A percentile compares a stretch with the other conserved stretches of the same genome.
phyloP scores from a whole-genome alignment of 768 basidiomycete genomes.

The Mycena belliarum region DNA sequence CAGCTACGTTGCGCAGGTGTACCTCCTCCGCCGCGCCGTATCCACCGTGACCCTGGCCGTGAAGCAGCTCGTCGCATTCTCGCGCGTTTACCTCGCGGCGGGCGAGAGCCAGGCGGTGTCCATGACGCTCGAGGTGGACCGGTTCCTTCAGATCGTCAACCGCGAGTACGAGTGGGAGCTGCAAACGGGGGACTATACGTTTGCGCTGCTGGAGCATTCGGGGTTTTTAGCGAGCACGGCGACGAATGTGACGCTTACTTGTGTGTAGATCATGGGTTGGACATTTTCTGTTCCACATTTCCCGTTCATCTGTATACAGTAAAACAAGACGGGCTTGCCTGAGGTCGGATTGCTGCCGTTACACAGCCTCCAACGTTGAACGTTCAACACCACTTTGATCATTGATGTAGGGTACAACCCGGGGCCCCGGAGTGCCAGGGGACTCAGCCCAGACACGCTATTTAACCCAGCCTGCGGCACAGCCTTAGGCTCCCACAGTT shows the following conservation, averaged over 20 bases:
- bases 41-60: conserved; percentile 22
- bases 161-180: conserved; percentile 26
- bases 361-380: no score
- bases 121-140: conserved; percentile 28
- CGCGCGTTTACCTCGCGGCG: conserved; percentile 22
- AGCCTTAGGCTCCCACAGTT: no score
- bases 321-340: no score
- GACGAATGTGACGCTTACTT: conserved; percentile 27
- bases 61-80: conserved; percentile 27
- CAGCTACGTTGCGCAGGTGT: conserved; percentile 27
- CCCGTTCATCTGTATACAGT: no score
- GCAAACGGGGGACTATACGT: conserved; percentile 26
- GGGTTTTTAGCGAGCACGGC: conserved; percentile 21
- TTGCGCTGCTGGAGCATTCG: conserved; percentile 25
- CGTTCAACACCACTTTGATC: no score
- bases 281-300: no score
- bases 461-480: no score
- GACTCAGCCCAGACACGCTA: no score
- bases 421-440: no score
- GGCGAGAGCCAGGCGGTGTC: conserved; percentile 16
- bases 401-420: no score
- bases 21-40: conserved; percentile 23
- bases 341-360: no score
- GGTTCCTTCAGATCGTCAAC: conserved; percentile 25
- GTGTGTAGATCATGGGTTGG: no score